Evolutionary conservation across 805 yeast genomes (phyloP).

Genomic region (Barnettozyma siamensis): DNA sequence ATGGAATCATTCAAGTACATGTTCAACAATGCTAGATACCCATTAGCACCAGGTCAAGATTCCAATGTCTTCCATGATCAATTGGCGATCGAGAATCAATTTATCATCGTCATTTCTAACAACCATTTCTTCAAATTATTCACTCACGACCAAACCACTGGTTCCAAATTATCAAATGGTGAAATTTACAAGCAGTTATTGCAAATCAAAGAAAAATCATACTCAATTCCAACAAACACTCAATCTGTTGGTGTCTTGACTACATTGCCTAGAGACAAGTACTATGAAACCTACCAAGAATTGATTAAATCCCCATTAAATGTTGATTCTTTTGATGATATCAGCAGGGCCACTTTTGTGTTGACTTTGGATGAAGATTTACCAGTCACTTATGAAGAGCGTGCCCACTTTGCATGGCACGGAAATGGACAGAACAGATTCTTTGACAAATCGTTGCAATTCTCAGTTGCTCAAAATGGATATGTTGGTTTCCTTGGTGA

Average conservation of each 20-base stretch:
- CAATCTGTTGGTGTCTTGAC: slow-evolving; percentile 67
- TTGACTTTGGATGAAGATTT: slow-evolving; percentile 67
- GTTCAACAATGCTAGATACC: slow-evolving; percentile 87
- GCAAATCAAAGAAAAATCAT: slow-evolving; percentile 39
- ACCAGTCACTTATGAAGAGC: slow-evolving; percentile 78
- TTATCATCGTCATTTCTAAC: slow-evolving; percentile 65
- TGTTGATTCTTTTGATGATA: slow-evolving; percentile 52
- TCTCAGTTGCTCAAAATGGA: slow-evolving; percentile 76
- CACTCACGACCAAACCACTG: slow-evolving; percentile 43
- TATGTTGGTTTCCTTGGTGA: slow-evolving; percentile 92
- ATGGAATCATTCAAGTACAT: slow-evolving; percentile 89
- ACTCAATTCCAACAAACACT: slow-evolving; percentile 23
- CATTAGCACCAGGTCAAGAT: slow-evolving; percentile 56
- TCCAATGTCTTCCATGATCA: slow-evolving; percentile 46
- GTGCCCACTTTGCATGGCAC: slow-evolving; percentile 85
- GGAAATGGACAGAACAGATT: slow-evolving; percentile 91
- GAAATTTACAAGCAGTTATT: slow-evolving; percentile 55
- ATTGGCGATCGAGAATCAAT: slow-evolving; percentile 45
- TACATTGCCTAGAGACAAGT: slow-evolving; percentile 78
- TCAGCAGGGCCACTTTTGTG: slow-evolving; percentile 75
- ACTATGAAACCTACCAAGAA: slow-evolving; percentile 55
- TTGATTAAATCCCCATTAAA: slow-evolving; percentile 59
- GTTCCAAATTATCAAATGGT: slow-evolving; percentile 38
- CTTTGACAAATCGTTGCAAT: slow-evolving; percentile 88
- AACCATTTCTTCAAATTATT: slow-evolving; percentile 76